These are phyloP conservation scores for Cryptosporidium muris DNA, from an alignment of 169 alveolate genomes.

Conservation along the genomic window DNA sequence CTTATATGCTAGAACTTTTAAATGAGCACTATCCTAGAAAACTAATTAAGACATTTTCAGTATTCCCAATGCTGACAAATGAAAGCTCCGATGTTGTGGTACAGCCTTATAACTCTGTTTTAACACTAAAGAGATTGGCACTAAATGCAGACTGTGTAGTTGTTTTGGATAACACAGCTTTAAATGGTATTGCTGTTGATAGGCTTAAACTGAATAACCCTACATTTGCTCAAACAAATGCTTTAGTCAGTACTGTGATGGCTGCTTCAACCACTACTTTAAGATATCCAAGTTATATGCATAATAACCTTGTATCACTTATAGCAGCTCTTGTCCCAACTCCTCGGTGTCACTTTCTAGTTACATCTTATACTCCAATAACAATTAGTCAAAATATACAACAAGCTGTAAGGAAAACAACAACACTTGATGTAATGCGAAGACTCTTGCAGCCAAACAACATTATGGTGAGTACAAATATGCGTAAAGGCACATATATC, in stretches of 20 bases:
- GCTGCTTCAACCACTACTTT: conserved; percentile 92
- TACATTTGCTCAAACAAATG: conserved; percentile 82
- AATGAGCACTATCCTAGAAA: conserved; percentile 95
- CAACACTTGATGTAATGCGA: conserved; percentile 98
- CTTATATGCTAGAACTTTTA: conserved; percentile 94
- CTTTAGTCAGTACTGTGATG: conserved; percentile 88
- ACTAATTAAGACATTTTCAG: conserved; percentile 86
- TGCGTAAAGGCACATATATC: conserved; percentile 90
- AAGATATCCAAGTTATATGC: conserved; percentile 98
- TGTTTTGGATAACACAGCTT: conserved; percentile 97
- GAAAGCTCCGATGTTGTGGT: conserved; percentile 98
- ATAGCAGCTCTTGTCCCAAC: conserved; percentile 97
- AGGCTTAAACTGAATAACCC: conserved; percentile 88
- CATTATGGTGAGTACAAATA: conserved; percentile 79
- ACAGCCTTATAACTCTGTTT: conserved; percentile 97
- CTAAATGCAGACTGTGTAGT: conserved; percentile 96
- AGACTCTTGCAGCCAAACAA: conserved; percentile 91
- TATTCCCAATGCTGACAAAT: conserved; percentile 91
- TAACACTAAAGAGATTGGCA: conserved; percentile 90
- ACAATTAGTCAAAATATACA: conserved; percentile 76
- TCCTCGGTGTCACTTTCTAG: conserved; percentile 98
- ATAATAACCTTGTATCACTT: conserved; percentile 95
- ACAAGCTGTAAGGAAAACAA: conserved; percentile 90
- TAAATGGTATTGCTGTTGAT: conserved; percentile 95
- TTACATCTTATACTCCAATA: conserved; percentile 98